phyloP scores from a whole-genome alignment of 768 basidiomycete genomes.

The Tulasnella calospora region DNA sequence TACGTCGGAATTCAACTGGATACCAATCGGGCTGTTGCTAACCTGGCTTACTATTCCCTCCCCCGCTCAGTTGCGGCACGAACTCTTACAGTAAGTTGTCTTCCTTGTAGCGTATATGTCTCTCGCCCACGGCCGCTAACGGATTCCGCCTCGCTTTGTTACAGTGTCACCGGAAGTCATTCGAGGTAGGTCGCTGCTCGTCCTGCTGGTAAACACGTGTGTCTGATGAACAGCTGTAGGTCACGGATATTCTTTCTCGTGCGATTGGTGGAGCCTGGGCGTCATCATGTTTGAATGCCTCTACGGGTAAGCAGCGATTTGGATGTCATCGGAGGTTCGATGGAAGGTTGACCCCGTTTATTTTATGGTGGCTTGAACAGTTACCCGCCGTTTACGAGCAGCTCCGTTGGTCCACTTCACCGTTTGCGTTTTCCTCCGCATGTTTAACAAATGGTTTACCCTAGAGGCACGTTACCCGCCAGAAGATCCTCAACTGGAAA shows the following conservation, averaged over 20 bases:
- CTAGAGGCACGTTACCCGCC: constrained; percentile 86
- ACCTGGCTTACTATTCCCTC: constrained; percentile 34
- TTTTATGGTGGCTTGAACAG: constrained; percentile 40
- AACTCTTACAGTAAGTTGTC: constrained; percentile 72
- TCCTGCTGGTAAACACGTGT: neutral
- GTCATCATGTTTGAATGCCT: constrained; percentile 96
- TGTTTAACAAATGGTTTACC: constrained; percentile 1
- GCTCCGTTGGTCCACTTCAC: constrained; percentile 55
- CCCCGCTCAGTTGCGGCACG: constrained; percentile 60
- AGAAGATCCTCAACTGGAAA: constrained; percentile 97
- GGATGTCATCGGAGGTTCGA: neutral
- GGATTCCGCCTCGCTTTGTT: constrained; percentile 18
- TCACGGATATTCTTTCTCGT: constrained; percentile 88
- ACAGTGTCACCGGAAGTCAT: constrained; percentile 89
- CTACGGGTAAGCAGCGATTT: constrained; percentile 60
- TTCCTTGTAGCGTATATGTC: neutral
- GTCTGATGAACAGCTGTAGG: constrained; percentile 33
- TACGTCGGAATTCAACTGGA: constrained; percentile 40
- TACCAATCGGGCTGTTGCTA: neutral
- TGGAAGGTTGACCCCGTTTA: neutral
- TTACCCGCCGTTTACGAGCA: constrained; percentile 94
- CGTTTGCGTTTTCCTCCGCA: neutral
- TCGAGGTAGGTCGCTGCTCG: constrained; percentile 41
- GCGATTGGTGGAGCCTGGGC: constrained; percentile 98
- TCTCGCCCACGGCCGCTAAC: neutral